phyloP scores from a whole-genome alignment of 2,329 filamentous ascomycete species.

The Colletotrichum theobromicola region DNA sequence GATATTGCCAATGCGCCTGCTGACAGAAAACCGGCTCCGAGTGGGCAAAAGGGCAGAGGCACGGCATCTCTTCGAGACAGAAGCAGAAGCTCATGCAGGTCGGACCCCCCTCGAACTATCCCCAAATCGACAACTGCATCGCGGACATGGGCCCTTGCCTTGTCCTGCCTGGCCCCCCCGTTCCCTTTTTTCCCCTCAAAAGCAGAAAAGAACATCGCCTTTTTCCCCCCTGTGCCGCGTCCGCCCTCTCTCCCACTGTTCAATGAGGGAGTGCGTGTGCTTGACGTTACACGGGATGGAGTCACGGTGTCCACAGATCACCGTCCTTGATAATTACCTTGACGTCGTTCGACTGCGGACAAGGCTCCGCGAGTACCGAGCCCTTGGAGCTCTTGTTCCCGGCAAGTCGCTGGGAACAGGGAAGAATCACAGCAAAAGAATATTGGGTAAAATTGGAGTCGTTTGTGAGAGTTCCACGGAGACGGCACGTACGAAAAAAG shows the following conservation, averaged over 20 bases:
- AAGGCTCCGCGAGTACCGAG: constrained; percentile 19
- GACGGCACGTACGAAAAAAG: neutral
- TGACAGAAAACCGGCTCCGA: constrained; percentile 1
- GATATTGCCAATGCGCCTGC: neutral
- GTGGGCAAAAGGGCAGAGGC: neutral
- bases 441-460: constrained; percentile 10
- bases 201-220: neutral
- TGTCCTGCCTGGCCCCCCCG: neutral
- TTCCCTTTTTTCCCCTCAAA: constrained; percentile 5
- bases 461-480: neutral
- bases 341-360: constrained; percentile 15
- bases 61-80: neutral
- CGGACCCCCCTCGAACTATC: neutral
- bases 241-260: neutral
- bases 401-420: constrained; percentile 7
- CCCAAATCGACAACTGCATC: constrained; percentile 21
- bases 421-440: neutral
- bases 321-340: constrained; percentile 19
- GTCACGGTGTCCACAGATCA: constrained; percentile 12
- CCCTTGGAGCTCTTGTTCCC: constrained; percentile 12
- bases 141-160: neutral
- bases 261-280: neutral
- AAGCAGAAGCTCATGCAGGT: constrained; percentile 9
- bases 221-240: neutral
- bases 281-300: constrained; percentile 8